These are phyloP conservation scores for Paxillus involutus DNA, from an alignment of 768 basidiomycete species.

Conservation along the genomic window DNA sequence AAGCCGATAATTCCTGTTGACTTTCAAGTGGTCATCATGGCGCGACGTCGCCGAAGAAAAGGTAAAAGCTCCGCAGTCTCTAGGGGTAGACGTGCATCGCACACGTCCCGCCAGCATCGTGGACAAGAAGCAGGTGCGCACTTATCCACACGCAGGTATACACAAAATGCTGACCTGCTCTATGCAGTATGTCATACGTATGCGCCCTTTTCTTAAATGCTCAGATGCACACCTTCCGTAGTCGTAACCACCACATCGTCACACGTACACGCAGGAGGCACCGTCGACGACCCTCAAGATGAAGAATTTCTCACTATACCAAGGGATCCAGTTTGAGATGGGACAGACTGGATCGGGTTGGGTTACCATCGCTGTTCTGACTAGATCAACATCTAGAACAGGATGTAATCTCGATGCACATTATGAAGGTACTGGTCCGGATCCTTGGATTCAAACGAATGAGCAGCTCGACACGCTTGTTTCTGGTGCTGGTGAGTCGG, in stretches of 20 bases:
- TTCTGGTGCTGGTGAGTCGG: slow-evolving; percentile 66
- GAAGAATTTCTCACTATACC: slow-evolving; percentile 53
- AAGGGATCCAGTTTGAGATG: slow-evolving; percentile 90
- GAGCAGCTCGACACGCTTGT: slow-evolving; percentile 84
- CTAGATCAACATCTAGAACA: slow-evolving; percentile 51
- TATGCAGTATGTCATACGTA: slow-evolving; percentile 63
- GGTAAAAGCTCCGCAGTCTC: slow-evolving; percentile 71
- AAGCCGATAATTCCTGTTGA: too few relatives aligned
- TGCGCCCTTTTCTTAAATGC: slow-evolving; percentile 23
- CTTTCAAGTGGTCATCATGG: slow-evolving; percentile 78
- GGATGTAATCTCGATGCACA: slow-evolving; percentile 90
- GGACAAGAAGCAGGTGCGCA: slow-evolving; percentile 85
- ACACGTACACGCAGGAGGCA: slow-evolving; percentile 35
- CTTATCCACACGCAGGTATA: background rate
- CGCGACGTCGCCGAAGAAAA: too few relatives aligned
- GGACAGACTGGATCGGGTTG: background rate
- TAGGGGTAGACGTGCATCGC: slow-evolving; percentile 85
- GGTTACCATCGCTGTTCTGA: too few relatives aligned
- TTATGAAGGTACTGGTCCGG: slow-evolving; percentile 86
- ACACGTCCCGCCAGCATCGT: slow-evolving; percentile 96
- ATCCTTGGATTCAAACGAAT: slow-evolving; percentile 92
- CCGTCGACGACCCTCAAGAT: slow-evolving; percentile 34
- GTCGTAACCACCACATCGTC: slow-evolving; percentile 53
- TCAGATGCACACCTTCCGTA: slow-evolving; percentile 47
- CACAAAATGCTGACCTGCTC: background rate